A percentile compares a stretch with the other conserved stretches of the same genome.
phyloP scores from a whole-genome alignment of 805 yeast species.

The Candida palmyrensis region DNA sequence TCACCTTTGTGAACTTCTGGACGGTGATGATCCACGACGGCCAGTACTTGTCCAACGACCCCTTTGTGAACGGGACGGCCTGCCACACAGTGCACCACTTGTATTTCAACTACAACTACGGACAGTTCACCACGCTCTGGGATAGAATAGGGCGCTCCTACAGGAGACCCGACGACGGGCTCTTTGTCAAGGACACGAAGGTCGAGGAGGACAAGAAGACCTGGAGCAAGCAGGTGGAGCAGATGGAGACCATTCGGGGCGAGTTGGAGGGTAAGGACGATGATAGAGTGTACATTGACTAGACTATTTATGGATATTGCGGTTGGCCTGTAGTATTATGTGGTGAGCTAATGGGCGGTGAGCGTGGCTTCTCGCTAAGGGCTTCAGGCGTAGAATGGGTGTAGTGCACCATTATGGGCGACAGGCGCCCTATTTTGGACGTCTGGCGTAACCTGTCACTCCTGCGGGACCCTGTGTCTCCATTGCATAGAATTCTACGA shows the following conservation, averaged over 20 bases:
- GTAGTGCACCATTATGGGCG: too few relatives aligned
- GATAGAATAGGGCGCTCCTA: constrained; percentile 93
- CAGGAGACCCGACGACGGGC: constrained; percentile 84
- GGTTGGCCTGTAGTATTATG: too few relatives aligned
- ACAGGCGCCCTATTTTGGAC: too few relatives aligned
- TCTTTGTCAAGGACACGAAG: constrained; percentile 54
- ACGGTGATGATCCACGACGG: constrained; percentile 99
- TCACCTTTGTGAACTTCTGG: constrained; percentile 95
- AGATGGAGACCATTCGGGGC: constrained; percentile 74
- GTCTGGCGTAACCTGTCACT: too few relatives aligned
- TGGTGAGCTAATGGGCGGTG: too few relatives aligned
- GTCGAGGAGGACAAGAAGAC: constrained; percentile 49
- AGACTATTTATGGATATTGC: too few relatives aligned
- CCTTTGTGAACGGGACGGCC: constrained; percentile 94
- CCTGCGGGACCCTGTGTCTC: too few relatives aligned
- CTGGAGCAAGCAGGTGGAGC: constrained; percentile 65
- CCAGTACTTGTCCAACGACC: constrained; percentile 88
- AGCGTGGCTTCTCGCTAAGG: too few relatives aligned
- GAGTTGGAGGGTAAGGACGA: constrained; percentile 74
- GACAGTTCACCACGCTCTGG: constrained; percentile 98
- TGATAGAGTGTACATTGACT: constrained; percentile 78
- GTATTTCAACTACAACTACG: constrained; percentile 96
- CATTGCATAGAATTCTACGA: too few relatives aligned
- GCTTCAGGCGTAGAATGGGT: too few relatives aligned
- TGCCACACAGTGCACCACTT: constrained; percentile 97